These are phyloP conservation scores for Colletotrichum noveboracense DNA, from an alignment of 2,329 filamentous ascomycete species.

Conservation along the genomic window DNA sequence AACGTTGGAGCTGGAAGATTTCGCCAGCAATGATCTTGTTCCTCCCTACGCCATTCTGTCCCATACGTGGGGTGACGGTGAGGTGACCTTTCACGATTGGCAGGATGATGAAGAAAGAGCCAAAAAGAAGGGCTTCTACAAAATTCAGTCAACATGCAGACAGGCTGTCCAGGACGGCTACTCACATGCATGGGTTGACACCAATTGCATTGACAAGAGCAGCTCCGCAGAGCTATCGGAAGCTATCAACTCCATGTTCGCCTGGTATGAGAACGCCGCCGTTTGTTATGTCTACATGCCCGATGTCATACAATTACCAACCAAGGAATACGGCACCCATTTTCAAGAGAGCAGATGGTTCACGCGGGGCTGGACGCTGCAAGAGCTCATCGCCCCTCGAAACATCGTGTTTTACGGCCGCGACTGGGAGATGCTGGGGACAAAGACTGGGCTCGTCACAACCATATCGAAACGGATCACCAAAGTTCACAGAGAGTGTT, in stretches of 20 bases:
- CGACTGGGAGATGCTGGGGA: slow-evolving; percentile 4
- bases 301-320: background rate
- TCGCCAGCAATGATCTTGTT: background rate
- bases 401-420: background rate
- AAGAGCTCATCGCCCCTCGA: slow-evolving; percentile 19
- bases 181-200: background rate
- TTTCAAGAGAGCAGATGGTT: slow-evolving; percentile 18
- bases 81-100: slow-evolving; percentile 7
- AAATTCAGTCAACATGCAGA: background rate
- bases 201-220: slow-evolving; percentile 1
- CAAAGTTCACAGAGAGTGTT: background rate
- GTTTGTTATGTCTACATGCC: slow-evolving; percentile 27
- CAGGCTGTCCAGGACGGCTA: background rate
- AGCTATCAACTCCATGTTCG: slow-evolving; percentile 21
- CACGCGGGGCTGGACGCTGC: slow-evolving; percentile 20
- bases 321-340: background rate
- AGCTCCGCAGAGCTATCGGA: slow-evolving; percentile 10
- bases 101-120: background rate
- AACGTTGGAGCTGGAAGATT: background rate
- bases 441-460: background rate
- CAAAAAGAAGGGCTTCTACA: background rate
- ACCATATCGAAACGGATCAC: background rate
- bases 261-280: slow-evolving; percentile 19
- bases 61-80: slow-evolving; percentile 14
- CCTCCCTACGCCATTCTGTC: slow-evolving; percentile 19